phyloP scores from a whole-genome alignment of 2,329 filamentous ascomycete genomes.

The Verticillium tricorpus region DNA sequence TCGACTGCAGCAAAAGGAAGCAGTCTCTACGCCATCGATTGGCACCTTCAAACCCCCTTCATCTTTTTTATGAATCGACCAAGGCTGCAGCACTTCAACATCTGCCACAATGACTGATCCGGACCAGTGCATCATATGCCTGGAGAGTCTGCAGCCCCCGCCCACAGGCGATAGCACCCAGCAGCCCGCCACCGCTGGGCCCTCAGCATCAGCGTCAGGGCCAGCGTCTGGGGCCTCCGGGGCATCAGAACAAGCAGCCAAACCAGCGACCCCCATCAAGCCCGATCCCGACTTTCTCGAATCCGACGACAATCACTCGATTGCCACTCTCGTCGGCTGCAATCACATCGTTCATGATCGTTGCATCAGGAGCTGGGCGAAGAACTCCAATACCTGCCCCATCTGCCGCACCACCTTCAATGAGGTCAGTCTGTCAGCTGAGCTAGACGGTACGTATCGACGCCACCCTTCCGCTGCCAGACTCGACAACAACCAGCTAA shows the following conservation, averaged over 20 bases:
- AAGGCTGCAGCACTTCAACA: constrained; percentile 28
- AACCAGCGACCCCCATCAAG: neutral
- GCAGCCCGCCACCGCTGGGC: constrained; percentile 15
- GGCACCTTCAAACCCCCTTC: neutral
- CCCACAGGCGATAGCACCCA: constrained; percentile 16
- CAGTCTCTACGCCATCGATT: neutral
- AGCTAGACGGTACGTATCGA: constrained; percentile 65
- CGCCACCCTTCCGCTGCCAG: neutral
- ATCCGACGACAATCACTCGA: constrained; percentile 32
- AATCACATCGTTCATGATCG: constrained; percentile 90
- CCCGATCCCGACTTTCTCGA: neutral
- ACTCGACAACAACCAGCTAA: constrained; percentile 15
- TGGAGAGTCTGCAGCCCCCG: constrained; percentile 50
- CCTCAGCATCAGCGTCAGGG: constrained; percentile 13
- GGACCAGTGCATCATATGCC: constrained; percentile 68
- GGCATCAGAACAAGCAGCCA: constrained; percentile 14
- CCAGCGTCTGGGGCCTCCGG: neutral
- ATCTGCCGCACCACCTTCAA: constrained; percentile 94
- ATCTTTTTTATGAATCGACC: constrained; percentile 40
- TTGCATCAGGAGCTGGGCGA: constrained; percentile 90
- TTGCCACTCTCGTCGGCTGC: constrained; percentile 67
- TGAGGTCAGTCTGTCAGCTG: constrained; percentile 76
- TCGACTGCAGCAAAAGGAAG: neutral
- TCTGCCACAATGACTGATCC: constrained; percentile 45
- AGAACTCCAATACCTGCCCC: constrained; percentile 95